Evolutionary conservation across 129 eudicot species (phyloP).

Genomic region (Centrapalus pauciflorus): DNA sequence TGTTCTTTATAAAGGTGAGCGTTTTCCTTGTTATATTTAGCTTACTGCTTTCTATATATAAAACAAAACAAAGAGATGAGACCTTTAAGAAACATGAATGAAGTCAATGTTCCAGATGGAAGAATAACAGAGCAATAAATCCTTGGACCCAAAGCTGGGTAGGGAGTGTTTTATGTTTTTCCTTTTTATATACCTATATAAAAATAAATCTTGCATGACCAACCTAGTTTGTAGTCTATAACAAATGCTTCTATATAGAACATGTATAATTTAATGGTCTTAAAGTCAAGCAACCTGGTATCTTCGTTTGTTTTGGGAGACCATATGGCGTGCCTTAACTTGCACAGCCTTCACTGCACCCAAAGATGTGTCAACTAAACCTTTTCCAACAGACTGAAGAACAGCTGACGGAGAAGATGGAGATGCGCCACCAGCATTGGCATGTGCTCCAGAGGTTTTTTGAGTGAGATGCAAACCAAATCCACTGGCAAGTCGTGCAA

Average conservation of each 20-base stretch:
- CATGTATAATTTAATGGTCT: neutral
- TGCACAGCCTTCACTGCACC: constrained; percentile 95
- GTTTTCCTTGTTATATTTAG: no score
- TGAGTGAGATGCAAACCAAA: constrained; percentile 43
- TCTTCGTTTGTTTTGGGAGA: constrained; percentile 95
- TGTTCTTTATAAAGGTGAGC: neutral
- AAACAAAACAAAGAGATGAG: neutral
- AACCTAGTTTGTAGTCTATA: neutral
- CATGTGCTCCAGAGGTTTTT: constrained; percentile 36
- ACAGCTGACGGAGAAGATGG: constrained; percentile 49
- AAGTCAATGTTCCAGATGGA: neutral
- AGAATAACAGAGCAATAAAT: neutral
- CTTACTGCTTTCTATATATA: neutral
- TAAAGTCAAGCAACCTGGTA: constrained; percentile 63
- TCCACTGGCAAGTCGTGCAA: constrained; percentile 70
- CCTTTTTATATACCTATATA: neutral
- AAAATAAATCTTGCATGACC: neutral
- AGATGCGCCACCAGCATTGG: constrained; percentile 28
- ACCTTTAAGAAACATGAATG: neutral
- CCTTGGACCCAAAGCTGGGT: neutral
- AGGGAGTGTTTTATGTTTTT: neutral
- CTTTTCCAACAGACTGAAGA: constrained; percentile 69
- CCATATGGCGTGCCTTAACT: constrained; percentile 90
- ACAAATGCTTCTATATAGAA: neutral
- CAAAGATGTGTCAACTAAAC: constrained; percentile 83